These are phyloP conservation scores for Xylariaceae sp. DNA, from an alignment of 2,329 filamentous ascomycete genomes.

Conservation along the genomic window DNA sequence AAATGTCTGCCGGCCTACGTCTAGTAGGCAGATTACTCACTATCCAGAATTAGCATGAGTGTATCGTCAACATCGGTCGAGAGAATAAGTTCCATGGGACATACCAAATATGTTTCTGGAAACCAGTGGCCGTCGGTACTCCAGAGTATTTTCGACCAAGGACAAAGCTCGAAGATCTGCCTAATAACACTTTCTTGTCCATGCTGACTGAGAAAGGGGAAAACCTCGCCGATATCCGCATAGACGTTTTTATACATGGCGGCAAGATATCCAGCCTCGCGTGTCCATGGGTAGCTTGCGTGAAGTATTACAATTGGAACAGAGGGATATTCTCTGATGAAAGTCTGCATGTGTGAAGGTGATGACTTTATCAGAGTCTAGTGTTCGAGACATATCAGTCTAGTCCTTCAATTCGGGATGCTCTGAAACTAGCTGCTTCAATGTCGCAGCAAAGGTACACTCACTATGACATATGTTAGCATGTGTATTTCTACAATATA, in stretches of 20 bases:
- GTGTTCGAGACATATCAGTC: no score
- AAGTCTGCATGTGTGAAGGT: conserved; percentile 69
- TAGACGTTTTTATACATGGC: conserved; percentile 77
- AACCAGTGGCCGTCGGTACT: conserved; percentile 73
- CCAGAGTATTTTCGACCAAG: conserved; percentile 73
- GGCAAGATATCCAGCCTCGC: conserved; percentile 76
- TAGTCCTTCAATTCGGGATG: no score
- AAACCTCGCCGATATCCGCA: conserved; percentile 79
- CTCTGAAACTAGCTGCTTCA: no score
- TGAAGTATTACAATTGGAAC: conserved; percentile 78
- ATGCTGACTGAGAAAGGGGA: conserved; percentile 72
- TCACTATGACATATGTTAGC: no score
- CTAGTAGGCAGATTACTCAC: no score
- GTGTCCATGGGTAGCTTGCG: conserved; percentile 76
- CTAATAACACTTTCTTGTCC: conserved; percentile 70
- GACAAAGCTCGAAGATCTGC: conserved; percentile 72
- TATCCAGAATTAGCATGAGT: no score
- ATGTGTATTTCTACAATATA: no score
- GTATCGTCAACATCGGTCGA: no score
- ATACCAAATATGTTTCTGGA: conserved; percentile 10
- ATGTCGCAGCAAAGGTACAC: no score
- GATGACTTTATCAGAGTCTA: conserved; percentile 62
- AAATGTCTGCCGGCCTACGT: no score
- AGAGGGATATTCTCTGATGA: conserved; percentile 66
- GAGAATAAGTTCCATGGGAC: no score